Conservation (phyloP, 305 asterid genomes). For the Euphrasia arctica region DNA sequence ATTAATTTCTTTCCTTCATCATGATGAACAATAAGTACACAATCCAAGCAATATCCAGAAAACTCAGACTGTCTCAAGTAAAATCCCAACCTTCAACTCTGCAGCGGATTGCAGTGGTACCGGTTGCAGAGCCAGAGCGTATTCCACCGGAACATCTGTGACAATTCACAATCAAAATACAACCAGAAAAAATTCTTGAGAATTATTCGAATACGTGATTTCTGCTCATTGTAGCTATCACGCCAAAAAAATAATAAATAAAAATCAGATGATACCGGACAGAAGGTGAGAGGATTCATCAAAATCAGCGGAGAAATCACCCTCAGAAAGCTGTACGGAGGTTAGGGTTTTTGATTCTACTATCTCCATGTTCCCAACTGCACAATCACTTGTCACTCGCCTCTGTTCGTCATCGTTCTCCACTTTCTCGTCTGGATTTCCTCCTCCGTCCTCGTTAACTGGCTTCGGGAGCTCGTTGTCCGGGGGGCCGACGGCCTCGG, state of each 20-base stretch:
- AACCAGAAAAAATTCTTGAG: not conserved
- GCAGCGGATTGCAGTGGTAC: conserved; percentile 25
- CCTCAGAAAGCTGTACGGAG: conserved; percentile 30
- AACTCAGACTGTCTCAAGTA: not conserved
- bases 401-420: conserved; percentile 31
- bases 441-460: conserved; percentile 21
- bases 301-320: conserved; percentile 33
- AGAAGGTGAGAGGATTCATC: conserved; percentile 41
- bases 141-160: conserved; percentile 68
- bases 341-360: conserved; percentile 38
- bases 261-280: conserved; percentile 36
- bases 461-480: conserved; percentile 24
- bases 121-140: conserved; percentile 44
- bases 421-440: conserved; percentile 20
- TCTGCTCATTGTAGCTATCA: not conserved
- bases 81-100: conserved; percentile 47
- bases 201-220: conserved; percentile 5
- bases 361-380: conserved; percentile 25
- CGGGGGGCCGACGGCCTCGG: conserved; percentile 20
- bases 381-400: conserved; percentile 32
- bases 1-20: no score
- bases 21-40: no score
- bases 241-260: not conserved
- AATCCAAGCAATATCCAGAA: not conserved
- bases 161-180: conserved; percentile 22